Percentiles rank a stretch among this genome's conserved stretches.
phyloP scores from a whole-genome alignment of 2,329 filamentous ascomycete genomes.

The Aspergillus puulaauensis region DNA sequence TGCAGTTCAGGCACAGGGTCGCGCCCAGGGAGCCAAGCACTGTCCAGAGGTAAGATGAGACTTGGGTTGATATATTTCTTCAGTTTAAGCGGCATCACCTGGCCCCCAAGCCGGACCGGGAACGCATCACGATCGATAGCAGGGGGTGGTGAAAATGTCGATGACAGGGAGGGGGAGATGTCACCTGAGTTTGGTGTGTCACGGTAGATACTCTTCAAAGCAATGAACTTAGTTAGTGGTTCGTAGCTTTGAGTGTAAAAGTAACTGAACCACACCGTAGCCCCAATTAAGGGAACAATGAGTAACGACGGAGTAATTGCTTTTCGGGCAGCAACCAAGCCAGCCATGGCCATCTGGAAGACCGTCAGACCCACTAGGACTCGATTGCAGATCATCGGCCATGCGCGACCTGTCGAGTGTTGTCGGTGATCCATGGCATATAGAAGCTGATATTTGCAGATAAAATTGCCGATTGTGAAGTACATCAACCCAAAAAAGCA shows the following conservation, averaged over 20 bases:
- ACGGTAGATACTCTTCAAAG: conserved; percentile 76
- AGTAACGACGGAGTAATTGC: conserved; percentile 73
- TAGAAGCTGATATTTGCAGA: conserved; percentile 76
- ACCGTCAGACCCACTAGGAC: conserved; percentile 81
- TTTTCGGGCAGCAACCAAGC: conserved; percentile 72
- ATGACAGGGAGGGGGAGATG: conserved; percentile 36
- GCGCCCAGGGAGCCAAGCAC: conserved; percentile 43
- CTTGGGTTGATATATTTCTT: conserved; percentile 50
- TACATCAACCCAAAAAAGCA: conserved; percentile 74
- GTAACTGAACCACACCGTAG: conserved; percentile 86
- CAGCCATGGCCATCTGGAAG: conserved; percentile 88
- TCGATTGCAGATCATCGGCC: conserved; percentile 95
- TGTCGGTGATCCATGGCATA: conserved; percentile 95
- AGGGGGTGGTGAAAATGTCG: conserved; percentile 41
- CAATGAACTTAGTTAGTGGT: conserved; percentile 88
- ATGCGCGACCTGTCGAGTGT: conserved; percentile 74
- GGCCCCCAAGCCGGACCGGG: conserved; percentile 40
- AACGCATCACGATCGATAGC: conserved; percentile 45
- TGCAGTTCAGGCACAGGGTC: conserved; percentile 19
- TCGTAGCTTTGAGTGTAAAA: conserved; percentile 79
- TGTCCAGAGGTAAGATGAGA: conserved; percentile 44
- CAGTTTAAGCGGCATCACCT: conserved; percentile 39
- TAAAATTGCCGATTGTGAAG: conserved; percentile 43
- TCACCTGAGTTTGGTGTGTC: conserved; percentile 51
- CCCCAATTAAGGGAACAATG: conserved; percentile 72